Base-by-base conservation (phyloP, 2,329 filamentous ascomycete genomes). In the Simplicillium sp. region DNA sequence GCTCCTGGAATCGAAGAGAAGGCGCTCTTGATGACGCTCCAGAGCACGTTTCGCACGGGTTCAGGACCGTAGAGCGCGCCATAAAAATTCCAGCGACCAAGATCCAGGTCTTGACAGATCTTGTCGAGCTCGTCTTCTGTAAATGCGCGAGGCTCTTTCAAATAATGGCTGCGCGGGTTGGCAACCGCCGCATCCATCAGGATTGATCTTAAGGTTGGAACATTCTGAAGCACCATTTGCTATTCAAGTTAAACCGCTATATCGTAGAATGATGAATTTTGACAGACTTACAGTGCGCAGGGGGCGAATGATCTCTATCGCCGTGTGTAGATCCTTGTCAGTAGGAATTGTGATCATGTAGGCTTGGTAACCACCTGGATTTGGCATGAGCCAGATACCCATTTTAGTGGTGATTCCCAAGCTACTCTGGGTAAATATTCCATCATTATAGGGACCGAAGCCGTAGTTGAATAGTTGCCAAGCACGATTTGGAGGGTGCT, bases 331-430 rank as follows among this genome's bases (percentile, higher is more conserved):
- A 42, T 63, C 61, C 12, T 55, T 54, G 17, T 62, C 61, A 33
- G 50, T 53, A 20, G 58, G 57, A 39, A 65, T 62, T 0, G 61
- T 65, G 42, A 65, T 52, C 52, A 58, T 56, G 54, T 62, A 67
- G 1, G 60, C 56, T 43, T 64, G 59, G 46, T 64, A 56, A 1
- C 48, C 54, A 0, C 54, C 51, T 2, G 58, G 54, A 12, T 52
- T 56, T 6, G 61, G 62, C 57, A 62, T 63, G 42, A 61, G 46
- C 40, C 57, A 54, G 40, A 75, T 61, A 0, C 72, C 73, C 62
- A 77, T 70, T 52, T 76, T 75, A 3, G 67, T 69, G 7, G 73
- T 66, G 29, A 75, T 68, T 28, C 71, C 72, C 11, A 73, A 59
- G 43, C 68, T 73, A 15, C 62, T 66, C 49, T 75, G 71, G 0